These are phyloP conservation scores for Agrocybe chaxingu DNA, from an alignment of 768 basidiomycete genomes.

Conservation along the genomic window DNA sequence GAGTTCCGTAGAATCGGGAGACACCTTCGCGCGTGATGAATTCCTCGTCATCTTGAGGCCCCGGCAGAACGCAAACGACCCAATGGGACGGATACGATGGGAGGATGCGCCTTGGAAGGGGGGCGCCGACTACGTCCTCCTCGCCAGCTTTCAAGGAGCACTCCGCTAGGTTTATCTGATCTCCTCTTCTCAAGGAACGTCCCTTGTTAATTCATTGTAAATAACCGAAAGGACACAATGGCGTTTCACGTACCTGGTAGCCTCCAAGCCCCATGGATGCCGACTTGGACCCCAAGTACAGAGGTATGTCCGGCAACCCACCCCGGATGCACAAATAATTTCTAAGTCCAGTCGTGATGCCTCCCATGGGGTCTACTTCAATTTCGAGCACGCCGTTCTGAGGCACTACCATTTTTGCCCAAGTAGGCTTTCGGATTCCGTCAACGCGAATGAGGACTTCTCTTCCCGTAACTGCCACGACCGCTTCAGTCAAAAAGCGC, in stretches of 20 bases:
- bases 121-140: not conserved
- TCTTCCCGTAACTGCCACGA: slow-evolving; percentile 58
- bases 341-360: slow-evolving; percentile 41
- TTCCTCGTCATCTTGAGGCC: slow-evolving; percentile 60
- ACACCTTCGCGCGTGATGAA: slow-evolving; percentile 51
- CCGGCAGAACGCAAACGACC: slow-evolving; percentile 52
- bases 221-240: not conserved
- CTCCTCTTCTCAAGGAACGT: slow-evolving; percentile 46
- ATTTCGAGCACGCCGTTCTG: slow-evolving; percentile 41
- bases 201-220: slow-evolving; percentile 31
- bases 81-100: slow-evolving; percentile 48
- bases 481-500: slow-evolving; percentile 45
- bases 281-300: slow-evolving; percentile 62
- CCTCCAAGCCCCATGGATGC: slow-evolving; percentile 62
- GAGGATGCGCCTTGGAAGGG: slow-evolving; percentile 26
- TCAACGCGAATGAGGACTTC: slow-evolving; percentile 39
- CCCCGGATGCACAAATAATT: slow-evolving; percentile 55
- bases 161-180: slow-evolving; percentile 41
- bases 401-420: slow-evolving; percentile 46
- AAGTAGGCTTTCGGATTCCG: slow-evolving; percentile 36
- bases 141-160: slow-evolving; percentile 23
- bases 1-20: slow-evolving; percentile 44
- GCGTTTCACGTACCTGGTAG: slow-evolving; percentile 40
- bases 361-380: slow-evolving; percentile 20
- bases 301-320: slow-evolving; percentile 55